A percentile compares a stretch with the other conserved stretches of the same genome.
Evolutionary conservation across 345 rosid genomes (phyloP).

Genomic region (Tarenaya hassleriana): DNA sequence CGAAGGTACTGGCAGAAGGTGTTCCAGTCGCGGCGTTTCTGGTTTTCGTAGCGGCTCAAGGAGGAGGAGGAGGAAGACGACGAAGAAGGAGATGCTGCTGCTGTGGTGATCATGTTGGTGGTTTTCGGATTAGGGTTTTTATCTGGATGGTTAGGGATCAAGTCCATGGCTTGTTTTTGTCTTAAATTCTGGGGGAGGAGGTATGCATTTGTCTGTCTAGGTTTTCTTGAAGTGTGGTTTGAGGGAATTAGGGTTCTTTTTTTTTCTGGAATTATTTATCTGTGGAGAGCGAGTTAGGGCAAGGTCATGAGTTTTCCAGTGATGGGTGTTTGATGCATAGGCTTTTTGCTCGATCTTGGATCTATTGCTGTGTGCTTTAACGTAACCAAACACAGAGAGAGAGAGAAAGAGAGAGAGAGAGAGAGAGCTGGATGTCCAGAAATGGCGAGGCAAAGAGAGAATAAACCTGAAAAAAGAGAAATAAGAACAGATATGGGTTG

Average conservation of each 20-base stretch:
- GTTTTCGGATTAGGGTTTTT: slow-evolving; percentile 28
- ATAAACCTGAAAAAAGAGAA: slow-evolving; percentile 8
- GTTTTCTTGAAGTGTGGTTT: no score
- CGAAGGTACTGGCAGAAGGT: slow-evolving; percentile 34
- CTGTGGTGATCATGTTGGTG: slow-evolving; percentile 8
- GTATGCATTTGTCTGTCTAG: no score
- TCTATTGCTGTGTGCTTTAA: no score
- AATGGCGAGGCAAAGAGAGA: slow-evolving; percentile 32
- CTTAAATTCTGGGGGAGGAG: slow-evolving; percentile 7
- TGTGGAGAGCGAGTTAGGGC: no score
- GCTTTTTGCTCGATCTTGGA: no score
- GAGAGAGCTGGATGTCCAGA: slow-evolving; percentile 20
- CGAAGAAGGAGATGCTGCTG: slow-evolving; percentile 30
- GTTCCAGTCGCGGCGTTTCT: slow-evolving; percentile 38
- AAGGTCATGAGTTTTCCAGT: no score
- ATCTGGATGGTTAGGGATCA: slow-evolving; percentile 30
- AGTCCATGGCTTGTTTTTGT: slow-evolving; percentile 32
- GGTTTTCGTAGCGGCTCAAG: slow-evolving; percentile 36
- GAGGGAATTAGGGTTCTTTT: slow-evolving; percentile 21
- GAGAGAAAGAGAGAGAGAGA: slow-evolving; percentile 1
- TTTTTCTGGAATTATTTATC: slow-evolving; percentile 8
- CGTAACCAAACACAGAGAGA: slow-evolving; percentile 14
- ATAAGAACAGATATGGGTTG: no score
- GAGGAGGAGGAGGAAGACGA: no score
- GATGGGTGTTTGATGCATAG: no score